phyloP scores from a whole-genome alignment of 2,329 filamentous ascomycete species.

The Ophiosphaerella korrae region DNA sequence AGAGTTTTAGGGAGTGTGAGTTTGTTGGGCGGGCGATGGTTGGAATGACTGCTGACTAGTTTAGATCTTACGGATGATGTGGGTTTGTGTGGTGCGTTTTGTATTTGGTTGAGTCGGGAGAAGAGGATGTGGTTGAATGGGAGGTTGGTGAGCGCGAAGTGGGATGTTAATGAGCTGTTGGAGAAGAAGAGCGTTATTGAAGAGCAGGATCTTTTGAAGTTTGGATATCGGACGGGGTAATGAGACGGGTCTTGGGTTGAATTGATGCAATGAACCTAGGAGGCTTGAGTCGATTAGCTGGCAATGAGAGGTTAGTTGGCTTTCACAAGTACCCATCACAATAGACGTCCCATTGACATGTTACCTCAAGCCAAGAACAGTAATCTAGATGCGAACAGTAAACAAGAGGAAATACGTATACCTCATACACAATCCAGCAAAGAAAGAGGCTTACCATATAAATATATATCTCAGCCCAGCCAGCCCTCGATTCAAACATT shows the following conservation, averaged over 20 bases:
- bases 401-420: too few species aligned
- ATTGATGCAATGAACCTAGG: too few species aligned
- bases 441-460: too few species aligned
- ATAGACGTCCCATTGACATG: too few species aligned
- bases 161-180: slow-evolving; percentile 37
- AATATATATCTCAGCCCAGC: too few species aligned
- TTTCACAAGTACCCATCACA: too few species aligned
- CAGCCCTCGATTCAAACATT: too few species aligned
- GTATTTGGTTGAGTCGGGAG: slow-evolving; percentile 39
- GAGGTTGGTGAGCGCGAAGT: slow-evolving; percentile 32
- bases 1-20: slow-evolving; percentile 34
- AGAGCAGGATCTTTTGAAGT: slow-evolving; percentile 34
- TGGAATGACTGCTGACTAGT: background rate
- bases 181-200: slow-evolving; percentile 27
- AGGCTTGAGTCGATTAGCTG: too few species aligned
- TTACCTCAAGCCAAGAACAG: too few species aligned
- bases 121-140: slow-evolving; percentile 40
- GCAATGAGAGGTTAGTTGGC: too few species aligned
- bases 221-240: slow-evolving; percentile 24
- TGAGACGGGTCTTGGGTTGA: background rate
- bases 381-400: too few species aligned
- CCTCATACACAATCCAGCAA: too few species aligned
- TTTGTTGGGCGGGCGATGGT: background rate
- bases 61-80: slow-evolving; percentile 37
- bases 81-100: slow-evolving; percentile 38